Conservation (phyloP, 139 green algal species). For the Haematococcus sp. region DNA sequence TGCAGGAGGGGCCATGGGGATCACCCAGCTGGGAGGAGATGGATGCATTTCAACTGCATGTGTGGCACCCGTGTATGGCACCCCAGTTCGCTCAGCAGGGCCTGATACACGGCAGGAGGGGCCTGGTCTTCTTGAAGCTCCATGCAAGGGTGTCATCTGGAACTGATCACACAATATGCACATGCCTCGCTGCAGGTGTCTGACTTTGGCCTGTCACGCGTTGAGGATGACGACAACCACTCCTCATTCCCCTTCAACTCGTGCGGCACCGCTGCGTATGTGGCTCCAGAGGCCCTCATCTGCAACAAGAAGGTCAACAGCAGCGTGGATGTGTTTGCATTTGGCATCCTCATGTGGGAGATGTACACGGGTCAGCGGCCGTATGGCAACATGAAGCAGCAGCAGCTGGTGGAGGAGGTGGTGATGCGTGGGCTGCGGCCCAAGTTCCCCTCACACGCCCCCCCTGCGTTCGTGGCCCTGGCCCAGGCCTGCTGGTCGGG, state of each 20-base stretch:
- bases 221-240: constrained; percentile 56
- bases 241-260: constrained; percentile 60
- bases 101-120: no score
- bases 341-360: constrained; percentile 55
- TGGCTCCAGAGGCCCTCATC: constrained; percentile 59
- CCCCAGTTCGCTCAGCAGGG: no score
- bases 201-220: constrained; percentile 19
- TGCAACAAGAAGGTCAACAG: constrained; percentile 59
- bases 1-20: constrained; percentile 34
- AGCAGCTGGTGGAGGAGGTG: constrained; percentile 50
- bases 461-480: constrained; percentile 37
- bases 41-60: neutral
- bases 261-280: constrained; percentile 58
- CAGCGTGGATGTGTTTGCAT: constrained; percentile 54
- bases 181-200: neutral
- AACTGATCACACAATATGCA: neutral
- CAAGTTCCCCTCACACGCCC: constrained; percentile 43
- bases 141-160: neutral
- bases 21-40: no score
- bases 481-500: constrained; percentile 46
- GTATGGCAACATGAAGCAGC: constrained; percentile 59
- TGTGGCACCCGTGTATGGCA: no score
- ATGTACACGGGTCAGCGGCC: constrained; percentile 41
- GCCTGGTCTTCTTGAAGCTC: neutral
- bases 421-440: constrained; percentile 58